These are phyloP conservation scores for Chlorophyllum brunneum DNA, from an alignment of 768 basidiomycete species.

Conservation along the genomic window DNA sequence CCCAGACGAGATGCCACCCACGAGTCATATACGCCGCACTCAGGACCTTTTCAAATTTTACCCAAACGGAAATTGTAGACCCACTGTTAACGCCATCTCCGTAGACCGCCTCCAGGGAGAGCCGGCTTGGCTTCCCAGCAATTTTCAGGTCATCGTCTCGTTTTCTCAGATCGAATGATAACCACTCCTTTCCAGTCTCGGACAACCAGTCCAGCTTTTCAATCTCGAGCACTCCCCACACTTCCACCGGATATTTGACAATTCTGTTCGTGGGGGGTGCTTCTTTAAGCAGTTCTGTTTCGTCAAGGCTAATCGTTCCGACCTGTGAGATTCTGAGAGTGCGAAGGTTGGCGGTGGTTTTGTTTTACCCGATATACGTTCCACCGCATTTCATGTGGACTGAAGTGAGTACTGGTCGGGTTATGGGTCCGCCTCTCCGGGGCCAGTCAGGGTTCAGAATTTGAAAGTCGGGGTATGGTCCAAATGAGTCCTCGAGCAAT, in stretches of 20 bases:
- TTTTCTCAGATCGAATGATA: constrained; percentile 42
- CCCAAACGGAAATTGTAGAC: constrained; percentile 32
- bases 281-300: constrained; percentile 35
- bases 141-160: constrained; percentile 29
- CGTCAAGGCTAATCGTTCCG: constrained; percentile 38
- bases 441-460: constrained; percentile 21
- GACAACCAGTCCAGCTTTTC: constrained; percentile 47
- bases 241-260: constrained; percentile 32
- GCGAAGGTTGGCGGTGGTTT: neutral
- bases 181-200: constrained; percentile 31
- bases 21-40: constrained; percentile 38
- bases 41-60: constrained; percentile 38
- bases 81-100: constrained; percentile 20
- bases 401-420: constrained; percentile 15
- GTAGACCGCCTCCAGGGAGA: constrained; percentile 36
- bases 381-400: constrained; percentile 18
- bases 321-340: neutral
- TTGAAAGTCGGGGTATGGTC: constrained; percentile 22
- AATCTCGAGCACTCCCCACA: constrained; percentile 51
- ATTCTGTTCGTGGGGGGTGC: constrained; percentile 22
- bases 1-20: constrained; percentile 17
- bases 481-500: constrained; percentile 14
- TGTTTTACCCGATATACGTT: constrained; percentile 5
- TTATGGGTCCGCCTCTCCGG: constrained; percentile 6
- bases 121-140: constrained; percentile 17